Percentiles rank a stretch among this genome's conserved stretches.
Conservation (phyloP, 371 early-diverging fungal genomes). For the Zopfochytrium polystomum region DNA sequence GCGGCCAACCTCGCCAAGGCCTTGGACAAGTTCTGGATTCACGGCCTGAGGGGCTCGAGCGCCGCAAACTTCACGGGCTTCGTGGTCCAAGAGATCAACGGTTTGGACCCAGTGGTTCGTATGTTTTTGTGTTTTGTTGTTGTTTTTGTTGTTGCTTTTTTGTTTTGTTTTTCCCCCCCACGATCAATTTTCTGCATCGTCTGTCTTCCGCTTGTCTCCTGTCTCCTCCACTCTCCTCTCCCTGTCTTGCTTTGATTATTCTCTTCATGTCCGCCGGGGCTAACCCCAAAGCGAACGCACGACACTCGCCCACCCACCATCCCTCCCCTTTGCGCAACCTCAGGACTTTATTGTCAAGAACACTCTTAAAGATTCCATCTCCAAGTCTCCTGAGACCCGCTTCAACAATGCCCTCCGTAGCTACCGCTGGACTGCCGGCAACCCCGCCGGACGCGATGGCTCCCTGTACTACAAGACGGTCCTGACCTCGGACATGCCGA, state of each 20-base stretch:
- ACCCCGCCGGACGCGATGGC: background rate
- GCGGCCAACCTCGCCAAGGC: too few species aligned
- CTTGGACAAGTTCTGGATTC: too few species aligned
- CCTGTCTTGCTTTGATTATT: too few species aligned
- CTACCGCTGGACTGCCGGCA: background rate
- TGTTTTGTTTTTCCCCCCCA: background rate
- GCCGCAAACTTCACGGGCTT: background rate
- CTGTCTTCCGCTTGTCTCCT: too few species aligned
- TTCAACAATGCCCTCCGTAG: constrained; percentile 13
- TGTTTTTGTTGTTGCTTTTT: background rate
- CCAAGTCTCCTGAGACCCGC: constrained; percentile 22
- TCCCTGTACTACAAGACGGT: background rate
- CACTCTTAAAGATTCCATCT: constrained; percentile 7
- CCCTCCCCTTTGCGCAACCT: too few species aligned
- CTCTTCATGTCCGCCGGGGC: too few species aligned
- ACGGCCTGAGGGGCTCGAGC: too few species aligned
- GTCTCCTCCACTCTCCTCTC: too few species aligned
- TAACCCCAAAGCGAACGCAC: too few species aligned
- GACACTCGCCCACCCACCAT: too few species aligned
- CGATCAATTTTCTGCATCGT: too few species aligned
- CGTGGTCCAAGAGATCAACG: constrained; percentile 11
- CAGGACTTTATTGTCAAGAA: constrained; percentile 19
- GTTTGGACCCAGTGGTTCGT: constrained; percentile 17
- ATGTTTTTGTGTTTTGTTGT: background rate
- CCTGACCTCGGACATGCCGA: background rate